phyloP scores from a whole-genome alignment of 345 rosid species.

The Tarenaya hassleriana region DNA sequence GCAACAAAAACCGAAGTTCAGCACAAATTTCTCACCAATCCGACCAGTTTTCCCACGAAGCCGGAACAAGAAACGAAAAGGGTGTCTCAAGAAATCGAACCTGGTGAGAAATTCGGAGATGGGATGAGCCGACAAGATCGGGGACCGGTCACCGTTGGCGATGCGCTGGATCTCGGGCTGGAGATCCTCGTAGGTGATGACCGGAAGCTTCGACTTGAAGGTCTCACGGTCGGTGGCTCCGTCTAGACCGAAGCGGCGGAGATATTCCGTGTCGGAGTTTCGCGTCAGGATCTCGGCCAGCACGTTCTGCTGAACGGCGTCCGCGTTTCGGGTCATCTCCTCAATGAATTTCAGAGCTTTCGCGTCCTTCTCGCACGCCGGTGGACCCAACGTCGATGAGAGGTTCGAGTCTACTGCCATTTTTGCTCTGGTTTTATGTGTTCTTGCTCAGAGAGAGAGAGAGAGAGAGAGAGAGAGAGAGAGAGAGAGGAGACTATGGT shows the following conservation, averaged over 20 bases:
- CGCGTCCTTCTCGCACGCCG: slow-evolving; percentile 68
- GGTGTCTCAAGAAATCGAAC: no score
- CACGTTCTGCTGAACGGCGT: slow-evolving; percentile 52
- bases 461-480: background rate
- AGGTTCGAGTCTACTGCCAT: slow-evolving; percentile 70
- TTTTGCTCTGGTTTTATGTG: background rate
- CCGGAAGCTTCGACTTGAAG: slow-evolving; percentile 64
- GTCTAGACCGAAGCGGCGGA: slow-evolving; percentile 41
- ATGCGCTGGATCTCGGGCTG: slow-evolving; percentile 88
- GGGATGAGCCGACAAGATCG: slow-evolving; percentile 78
- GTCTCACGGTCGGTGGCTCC: slow-evolving; percentile 60
- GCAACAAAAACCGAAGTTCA: slow-evolving; percentile 6
- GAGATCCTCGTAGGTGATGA: slow-evolving; percentile 81
- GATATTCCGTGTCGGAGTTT: slow-evolving; percentile 67
- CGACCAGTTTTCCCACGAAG: no score
- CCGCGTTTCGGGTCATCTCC: slow-evolving; percentile 65
- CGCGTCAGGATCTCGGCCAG: slow-evolving; percentile 58
- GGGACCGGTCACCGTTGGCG: slow-evolving; percentile 83
- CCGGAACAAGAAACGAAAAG: no score
- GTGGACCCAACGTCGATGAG: slow-evolving; percentile 64
- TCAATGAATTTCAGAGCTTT: slow-evolving; percentile 74
- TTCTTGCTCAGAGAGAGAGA: background rate
- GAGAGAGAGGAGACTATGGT: slow-evolving; percentile 8
- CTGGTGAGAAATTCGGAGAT: slow-evolving; percentile 96
- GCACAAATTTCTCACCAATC: background rate